Evolutionary conservation across 2,329 filamentous ascomycete genomes (phyloP).

Genomic region (Aspergillus puulaauensis): DNA sequence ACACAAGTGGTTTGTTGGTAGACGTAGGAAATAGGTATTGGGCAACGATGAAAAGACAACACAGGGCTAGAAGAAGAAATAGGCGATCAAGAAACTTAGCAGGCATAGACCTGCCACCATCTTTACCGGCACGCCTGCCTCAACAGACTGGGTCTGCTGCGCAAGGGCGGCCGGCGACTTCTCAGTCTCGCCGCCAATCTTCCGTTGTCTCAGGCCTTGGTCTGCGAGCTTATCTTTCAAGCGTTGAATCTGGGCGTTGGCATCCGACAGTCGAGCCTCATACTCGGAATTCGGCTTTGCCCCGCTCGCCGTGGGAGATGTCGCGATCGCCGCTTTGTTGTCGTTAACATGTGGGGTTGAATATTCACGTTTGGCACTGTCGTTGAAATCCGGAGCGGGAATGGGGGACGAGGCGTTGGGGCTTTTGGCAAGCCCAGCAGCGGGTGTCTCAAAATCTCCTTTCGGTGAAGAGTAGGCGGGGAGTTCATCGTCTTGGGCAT

Average conservation of each 20-base stretch:
- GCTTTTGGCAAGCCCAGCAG: slow-evolving; percentile 42
- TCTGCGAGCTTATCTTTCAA: slow-evolving; percentile 66
- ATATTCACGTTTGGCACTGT: slow-evolving; percentile 37
- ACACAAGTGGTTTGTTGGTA: slow-evolving; percentile 19
- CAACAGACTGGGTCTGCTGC: slow-evolving; percentile 55
- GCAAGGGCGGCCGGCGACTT: slow-evolving; percentile 51
- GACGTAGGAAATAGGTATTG: slow-evolving; percentile 26
- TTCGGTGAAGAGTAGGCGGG: slow-evolving; percentile 58
- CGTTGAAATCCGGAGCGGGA: slow-evolving; percentile 36
- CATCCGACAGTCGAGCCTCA: slow-evolving; percentile 70
- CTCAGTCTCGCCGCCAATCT: slow-evolving; percentile 58
- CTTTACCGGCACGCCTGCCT: slow-evolving; percentile 79
- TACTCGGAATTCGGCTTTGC: slow-evolving; percentile 61
- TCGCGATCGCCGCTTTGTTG: slow-evolving; percentile 38
- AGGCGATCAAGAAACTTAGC: slow-evolving; percentile 88
- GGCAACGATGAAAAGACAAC: slow-evolving; percentile 19
- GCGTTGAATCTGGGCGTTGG: slow-evolving; percentile 69
- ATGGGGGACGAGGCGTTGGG: slow-evolving; percentile 34
- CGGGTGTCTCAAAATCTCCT: slow-evolving; percentile 48
- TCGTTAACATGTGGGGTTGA: slow-evolving; percentile 39
- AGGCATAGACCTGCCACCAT: slow-evolving; percentile 81
- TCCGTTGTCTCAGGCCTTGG: slow-evolving; percentile 75
- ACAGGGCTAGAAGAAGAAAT: slow-evolving; percentile 80
- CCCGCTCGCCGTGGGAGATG: slow-evolving; percentile 50
- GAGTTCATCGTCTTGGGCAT: slow-evolving; percentile 44